These are phyloP conservation scores for Phytophthora pistaciae DNA, from an alignment of 352 stramenopile genomes.

Conservation along the genomic window DNA sequence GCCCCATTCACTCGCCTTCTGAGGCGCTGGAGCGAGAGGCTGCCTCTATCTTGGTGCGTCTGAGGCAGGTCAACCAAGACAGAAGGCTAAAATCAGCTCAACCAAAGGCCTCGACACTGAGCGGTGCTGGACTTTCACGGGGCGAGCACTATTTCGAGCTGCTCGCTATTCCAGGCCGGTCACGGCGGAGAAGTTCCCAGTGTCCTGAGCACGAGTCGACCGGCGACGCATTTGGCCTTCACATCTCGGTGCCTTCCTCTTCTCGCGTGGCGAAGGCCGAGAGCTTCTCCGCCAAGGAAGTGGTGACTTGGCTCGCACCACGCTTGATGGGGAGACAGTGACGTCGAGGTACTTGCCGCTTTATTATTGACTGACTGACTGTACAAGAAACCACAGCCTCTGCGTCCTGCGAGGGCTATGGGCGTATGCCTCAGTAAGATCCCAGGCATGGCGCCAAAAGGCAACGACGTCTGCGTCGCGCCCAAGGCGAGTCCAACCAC, in stretches of 20 bases:
- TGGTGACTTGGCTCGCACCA: not conserved
- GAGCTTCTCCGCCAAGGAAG: not conserved
- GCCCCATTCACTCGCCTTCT: too few relatives aligned
- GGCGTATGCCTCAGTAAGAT: slow-evolving; percentile 29
- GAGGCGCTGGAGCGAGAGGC: too few relatives aligned
- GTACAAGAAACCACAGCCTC: not conserved
- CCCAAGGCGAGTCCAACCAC: slow-evolving; percentile 12
- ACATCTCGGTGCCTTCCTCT: slow-evolving; percentile 3
- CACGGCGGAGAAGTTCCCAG: slow-evolving; percentile 2
- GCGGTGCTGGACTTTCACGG: not conserved
- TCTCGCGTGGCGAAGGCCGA: not conserved
- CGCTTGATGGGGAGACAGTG: slow-evolving; percentile 14
- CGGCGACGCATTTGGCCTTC: slow-evolving; percentile 19
- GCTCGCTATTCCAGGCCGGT: slow-evolving; percentile 8
- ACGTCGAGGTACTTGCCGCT: not conserved
- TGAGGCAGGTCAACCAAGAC: not conserved
- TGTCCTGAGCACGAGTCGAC: not conserved
- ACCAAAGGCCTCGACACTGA: not conserved
- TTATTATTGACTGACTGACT: not conserved
- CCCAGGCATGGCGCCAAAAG: slow-evolving; percentile 9
- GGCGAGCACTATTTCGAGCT: slow-evolving; percentile 23
- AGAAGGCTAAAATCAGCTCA: slow-evolving; percentile 1
- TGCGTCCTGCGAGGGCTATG: slow-evolving; percentile 14
- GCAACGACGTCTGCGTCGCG: slow-evolving; percentile 16
- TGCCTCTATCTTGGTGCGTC: not conserved